Evolutionary conservation across 257 asterid species (phyloP).

Genomic region (Marsdenia floribunda): DNA sequence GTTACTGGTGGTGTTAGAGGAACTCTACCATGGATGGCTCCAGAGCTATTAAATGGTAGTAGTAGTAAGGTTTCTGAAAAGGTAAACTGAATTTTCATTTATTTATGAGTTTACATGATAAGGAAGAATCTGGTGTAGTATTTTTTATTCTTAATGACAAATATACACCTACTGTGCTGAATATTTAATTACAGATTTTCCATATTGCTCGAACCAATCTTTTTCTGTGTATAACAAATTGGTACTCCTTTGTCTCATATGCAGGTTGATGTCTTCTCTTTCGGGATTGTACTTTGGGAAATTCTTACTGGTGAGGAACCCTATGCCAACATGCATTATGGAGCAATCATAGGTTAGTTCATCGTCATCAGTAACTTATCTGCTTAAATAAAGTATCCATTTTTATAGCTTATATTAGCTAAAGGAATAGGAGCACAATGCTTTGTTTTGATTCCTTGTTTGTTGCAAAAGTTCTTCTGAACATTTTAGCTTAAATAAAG

Average conservation of each 20-base stretch:
- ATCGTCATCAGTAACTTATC: constrained; percentile 5
- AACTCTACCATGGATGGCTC: constrained; percentile 99
- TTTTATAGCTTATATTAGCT: background rate
- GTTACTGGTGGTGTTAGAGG: constrained; percentile 96
- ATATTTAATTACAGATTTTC: background rate
- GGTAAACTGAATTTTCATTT: constrained; percentile 16
- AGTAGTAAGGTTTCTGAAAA: constrained; percentile 93
- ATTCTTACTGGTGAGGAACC: constrained; percentile 98
- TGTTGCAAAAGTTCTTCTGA: background rate
- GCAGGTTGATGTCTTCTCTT: constrained; percentile 95
- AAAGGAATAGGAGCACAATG: background rate
- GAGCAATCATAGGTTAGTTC: constrained; percentile 81
- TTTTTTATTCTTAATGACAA: background rate
- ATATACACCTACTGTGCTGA: background rate
- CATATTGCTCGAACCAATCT: background rate
- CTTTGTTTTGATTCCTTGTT: background rate
- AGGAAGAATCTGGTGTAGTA: background rate
- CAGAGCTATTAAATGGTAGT: constrained; percentile 87
- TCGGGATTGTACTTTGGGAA: constrained; percentile 94
- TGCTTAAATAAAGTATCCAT: background rate
- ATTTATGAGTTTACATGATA: background rate
- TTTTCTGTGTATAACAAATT: background rate
- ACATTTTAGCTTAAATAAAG: background rate
- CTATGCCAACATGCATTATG: constrained; percentile 94
- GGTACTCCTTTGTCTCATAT: background rate